Base-by-base conservation (phyloP, 345 rosid genomes). In the Hirschfeldia incana region DNA sequence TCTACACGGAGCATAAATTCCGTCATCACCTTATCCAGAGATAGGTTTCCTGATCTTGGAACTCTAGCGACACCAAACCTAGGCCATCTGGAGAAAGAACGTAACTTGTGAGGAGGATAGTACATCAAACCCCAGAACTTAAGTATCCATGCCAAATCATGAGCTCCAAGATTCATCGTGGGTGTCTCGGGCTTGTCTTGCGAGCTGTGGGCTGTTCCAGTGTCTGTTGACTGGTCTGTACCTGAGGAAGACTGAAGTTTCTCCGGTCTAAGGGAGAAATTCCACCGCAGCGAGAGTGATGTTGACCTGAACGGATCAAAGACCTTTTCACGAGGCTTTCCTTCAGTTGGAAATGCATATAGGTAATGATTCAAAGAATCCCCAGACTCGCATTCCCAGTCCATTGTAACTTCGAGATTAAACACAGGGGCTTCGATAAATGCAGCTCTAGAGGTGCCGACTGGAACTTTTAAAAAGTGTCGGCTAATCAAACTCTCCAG, bases 231-330 rank as follows among this genome's bases (percentile, higher is more conserved):
- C 68, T 82, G 55, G 67, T 86, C 86, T 17, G 59, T 85, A 57
- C 73, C 46, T 7, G 81, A 79, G 67, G 87, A 78, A 70, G 92
- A 80, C 82, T 81, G 81, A 46, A 76, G 75, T 42, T 77, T 86
- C 66, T 87, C 85, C 39, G 98, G 93, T 82, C 92, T 89, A 66
- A 93, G 83, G 80, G 92, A 90, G 78, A 95, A 87, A 83, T 90
- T 88, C 98, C 98, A 93, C 55, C 90, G 85, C 59, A 95, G 90
- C 16, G 98, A 91, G 57, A 95, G 86, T 66, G 97, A 86, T 55
- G 99, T 95, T 73, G 99, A 95, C 86, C 99, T 86, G 80, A 91
- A 95, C 44, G 97, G 98, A 85, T 95, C 98, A 83, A 90, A 89
- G 61, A 93, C 88, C 74, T 82, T 87, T 74, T 90, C 97, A 57